A percentile compares a stretch with the other conserved stretches of the same genome.
Conservation (phyloP, 1,139 yeast species). For the Hemisphaericaspora xylofermentans region DNA sequence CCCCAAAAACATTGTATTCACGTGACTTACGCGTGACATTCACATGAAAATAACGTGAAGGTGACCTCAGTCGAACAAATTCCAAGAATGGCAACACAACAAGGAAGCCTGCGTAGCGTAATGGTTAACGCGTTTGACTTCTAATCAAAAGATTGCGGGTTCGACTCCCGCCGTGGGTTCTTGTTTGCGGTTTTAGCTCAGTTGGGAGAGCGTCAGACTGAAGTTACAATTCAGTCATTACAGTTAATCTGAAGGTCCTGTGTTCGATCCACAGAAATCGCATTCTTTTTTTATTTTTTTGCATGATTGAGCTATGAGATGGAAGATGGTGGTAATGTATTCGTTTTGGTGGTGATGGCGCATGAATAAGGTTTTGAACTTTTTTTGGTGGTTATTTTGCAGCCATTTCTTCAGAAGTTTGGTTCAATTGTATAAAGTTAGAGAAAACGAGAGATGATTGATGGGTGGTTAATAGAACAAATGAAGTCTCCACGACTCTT, state of each 20-base stretch:
- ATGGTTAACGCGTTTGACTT: conserved; percentile 51
- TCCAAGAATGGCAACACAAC: not conserved
- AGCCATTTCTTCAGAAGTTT: no score
- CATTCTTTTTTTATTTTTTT: no score
- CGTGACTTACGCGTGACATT: not conserved
- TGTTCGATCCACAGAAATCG: conserved; percentile 57
- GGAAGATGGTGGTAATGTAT: no score
- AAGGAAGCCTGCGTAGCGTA: conserved; percentile 44
- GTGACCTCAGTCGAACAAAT: not conserved
- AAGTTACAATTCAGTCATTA: conserved; percentile 26
- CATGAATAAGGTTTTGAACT: no score
- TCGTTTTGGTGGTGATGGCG: no score
- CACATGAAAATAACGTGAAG: conserved; percentile 3
- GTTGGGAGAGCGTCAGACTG: conserved; percentile 61
- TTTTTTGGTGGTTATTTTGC: no score
- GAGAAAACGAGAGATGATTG: no score
- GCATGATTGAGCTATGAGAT: no score
- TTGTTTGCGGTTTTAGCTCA: conserved; percentile 45
- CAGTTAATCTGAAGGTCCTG: conserved; percentile 48
- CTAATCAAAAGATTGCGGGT: conserved; percentile 51
- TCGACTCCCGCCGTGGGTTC: conserved; percentile 51
- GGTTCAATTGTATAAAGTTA: no score
- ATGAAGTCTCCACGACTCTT: no score
- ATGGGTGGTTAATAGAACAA: no score
- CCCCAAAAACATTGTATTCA: not conserved